A percentile compares a stretch with the other conserved stretches of the same genome.
phyloP scores from a whole-genome alignment of 139 green algal genomes.

The Chlorella sp. region DNA sequence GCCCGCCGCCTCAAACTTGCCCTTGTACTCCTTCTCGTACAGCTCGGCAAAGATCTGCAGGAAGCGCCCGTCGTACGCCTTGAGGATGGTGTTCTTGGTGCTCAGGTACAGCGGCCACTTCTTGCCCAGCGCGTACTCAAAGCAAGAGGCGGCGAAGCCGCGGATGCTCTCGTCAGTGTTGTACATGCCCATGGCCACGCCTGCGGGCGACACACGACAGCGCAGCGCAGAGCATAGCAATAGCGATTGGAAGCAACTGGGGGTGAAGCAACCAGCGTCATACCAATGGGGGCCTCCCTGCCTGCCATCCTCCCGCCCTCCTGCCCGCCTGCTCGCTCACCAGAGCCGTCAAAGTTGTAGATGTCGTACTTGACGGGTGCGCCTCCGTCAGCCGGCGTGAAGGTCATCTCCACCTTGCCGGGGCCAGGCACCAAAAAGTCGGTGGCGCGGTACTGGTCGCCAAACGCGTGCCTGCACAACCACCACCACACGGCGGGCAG shows the following conservation, averaged over 20 bases:
- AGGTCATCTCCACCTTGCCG: constrained; percentile 82
- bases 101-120: constrained; percentile 87
- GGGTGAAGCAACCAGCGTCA: too few relatives aligned
- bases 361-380: constrained; percentile 52
- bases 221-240: background rate
- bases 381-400: constrained; percentile 49
- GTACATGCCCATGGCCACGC: constrained; percentile 81
- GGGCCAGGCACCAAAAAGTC: constrained; percentile 68
- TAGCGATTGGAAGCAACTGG: too few relatives aligned
- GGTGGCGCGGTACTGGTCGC: constrained; percentile 94
- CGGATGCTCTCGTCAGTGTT: constrained; percentile 93
- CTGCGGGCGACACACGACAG: constrained; percentile 10
- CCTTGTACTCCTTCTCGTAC: constrained; percentile 82
- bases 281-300: too few relatives aligned
- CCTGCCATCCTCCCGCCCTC: too few relatives aligned
- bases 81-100: constrained; percentile 99
- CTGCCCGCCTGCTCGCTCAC: constrained; percentile 2
- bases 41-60: constrained; percentile 81
- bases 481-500: too few relatives aligned
- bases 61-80: constrained; percentile 87
- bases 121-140: constrained; percentile 83
- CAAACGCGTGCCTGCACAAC: constrained; percentile 90
- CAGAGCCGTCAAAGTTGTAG: constrained; percentile 61
- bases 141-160: constrained; percentile 86
- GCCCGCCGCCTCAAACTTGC: constrained; percentile 68